Conservation (phyloP, 2,329 filamentous ascomycete genomes). For the Eutypella sp. region DNA sequence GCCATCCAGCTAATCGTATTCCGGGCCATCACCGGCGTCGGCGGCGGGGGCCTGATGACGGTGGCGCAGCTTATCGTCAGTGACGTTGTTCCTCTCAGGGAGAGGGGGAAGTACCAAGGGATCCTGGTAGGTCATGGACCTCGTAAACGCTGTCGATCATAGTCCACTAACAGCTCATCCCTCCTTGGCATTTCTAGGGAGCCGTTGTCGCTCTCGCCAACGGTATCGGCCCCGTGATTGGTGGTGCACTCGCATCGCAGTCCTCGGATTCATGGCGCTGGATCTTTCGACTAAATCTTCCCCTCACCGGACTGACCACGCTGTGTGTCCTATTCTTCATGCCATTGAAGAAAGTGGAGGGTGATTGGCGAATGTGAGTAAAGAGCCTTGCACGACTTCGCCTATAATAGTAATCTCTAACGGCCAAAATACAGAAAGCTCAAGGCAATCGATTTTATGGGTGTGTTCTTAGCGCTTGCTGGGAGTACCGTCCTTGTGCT, state of each 20-base stretch:
- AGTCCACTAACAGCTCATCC: background rate
- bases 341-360: conserved; percentile 50
- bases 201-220: conserved; percentile 49
- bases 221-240: conserved; percentile 50
- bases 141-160: background rate
- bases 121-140: conserved; percentile 31
- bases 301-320: conserved; percentile 43
- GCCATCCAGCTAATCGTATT: conserved; percentile 37
- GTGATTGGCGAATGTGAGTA: conserved; percentile 41
- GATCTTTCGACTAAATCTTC: conserved; percentile 51
- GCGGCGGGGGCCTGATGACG: conserved; percentile 25
- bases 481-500: conserved; percentile 43
- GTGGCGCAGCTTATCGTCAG: conserved; percentile 26
- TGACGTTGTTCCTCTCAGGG: conserved; percentile 23
- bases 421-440: conserved; percentile 37
- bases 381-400: background rate
- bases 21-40: conserved; percentile 32
- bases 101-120: conserved; percentile 27
- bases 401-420: background rate
- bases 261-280: conserved; percentile 44
- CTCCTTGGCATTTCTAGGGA: conserved; percentile 23
- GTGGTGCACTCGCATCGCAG: conserved; percentile 43
- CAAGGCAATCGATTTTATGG: conserved; percentile 46
- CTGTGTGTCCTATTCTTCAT: conserved; percentile 48
- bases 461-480: conserved; percentile 40